phyloP scores from a whole-genome alignment of 208 protist genomes.

The Acanthamoeba castellanii region DNA sequence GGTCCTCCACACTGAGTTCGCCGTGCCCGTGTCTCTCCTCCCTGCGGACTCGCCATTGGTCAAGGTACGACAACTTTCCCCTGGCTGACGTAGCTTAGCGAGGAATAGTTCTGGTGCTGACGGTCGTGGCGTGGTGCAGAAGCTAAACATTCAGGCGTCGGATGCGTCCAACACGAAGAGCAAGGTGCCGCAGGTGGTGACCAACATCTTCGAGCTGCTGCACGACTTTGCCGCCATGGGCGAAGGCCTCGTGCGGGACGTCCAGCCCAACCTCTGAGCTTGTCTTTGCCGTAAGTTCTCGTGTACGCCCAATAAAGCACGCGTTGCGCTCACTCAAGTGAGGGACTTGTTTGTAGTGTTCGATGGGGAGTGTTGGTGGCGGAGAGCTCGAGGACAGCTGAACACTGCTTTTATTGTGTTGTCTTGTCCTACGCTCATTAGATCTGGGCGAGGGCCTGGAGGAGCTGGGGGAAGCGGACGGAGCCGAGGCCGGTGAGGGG shows the following conservation, averaged over 20 bases:
- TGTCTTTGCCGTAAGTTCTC: too few relatives aligned
- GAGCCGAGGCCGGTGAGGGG: conserved; percentile 78
- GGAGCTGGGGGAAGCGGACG: conserved; percentile 57
- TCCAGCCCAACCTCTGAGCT: conserved; percentile 3
- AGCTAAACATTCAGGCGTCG: background rate
- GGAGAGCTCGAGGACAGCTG: too few relatives aligned
- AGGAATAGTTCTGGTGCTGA: too few relatives aligned
- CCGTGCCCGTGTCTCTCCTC: background rate
- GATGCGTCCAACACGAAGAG: background rate
- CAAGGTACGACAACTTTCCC: background rate
- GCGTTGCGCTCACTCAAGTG: too few relatives aligned
- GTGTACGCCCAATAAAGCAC: too few relatives aligned
- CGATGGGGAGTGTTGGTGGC: too few relatives aligned
- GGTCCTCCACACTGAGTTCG: background rate
- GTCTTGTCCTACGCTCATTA: too few relatives aligned
- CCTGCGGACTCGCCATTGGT: background rate
- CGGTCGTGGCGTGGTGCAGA: background rate
- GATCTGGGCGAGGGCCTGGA: background rate
- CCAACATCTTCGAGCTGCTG: conserved; percentile 54
- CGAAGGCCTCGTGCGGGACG: conserved; percentile 5
- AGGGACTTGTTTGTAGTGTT: too few relatives aligned
- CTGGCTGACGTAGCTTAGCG: background rate
- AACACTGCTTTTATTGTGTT: too few relatives aligned
- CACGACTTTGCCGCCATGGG: background rate
- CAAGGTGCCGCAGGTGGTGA: conserved; percentile 7